phyloP scores from a whole-genome alignment of 208 protist genomes.

The Wallacemonas sp. region DNA sequence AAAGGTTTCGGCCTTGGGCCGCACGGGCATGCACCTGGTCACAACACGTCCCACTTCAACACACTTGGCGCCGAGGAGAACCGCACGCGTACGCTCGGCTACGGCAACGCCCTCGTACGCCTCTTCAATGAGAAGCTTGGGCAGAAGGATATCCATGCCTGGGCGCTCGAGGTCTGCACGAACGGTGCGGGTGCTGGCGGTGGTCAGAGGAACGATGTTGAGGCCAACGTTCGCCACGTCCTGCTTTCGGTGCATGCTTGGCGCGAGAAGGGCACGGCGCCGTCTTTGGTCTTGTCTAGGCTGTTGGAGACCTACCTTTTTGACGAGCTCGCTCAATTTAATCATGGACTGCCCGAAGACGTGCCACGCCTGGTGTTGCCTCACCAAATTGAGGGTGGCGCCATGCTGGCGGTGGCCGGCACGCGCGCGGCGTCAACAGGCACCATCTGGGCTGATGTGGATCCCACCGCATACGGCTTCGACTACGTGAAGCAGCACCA shows the following conservation, averaged over 20 bases:
- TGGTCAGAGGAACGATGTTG: constrained; percentile 24
- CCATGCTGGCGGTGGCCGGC: neutral
- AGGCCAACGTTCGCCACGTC: constrained; percentile 57
- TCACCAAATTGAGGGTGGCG: constrained; percentile 4
- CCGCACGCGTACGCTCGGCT: constrained; percentile 55
- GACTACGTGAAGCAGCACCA: constrained; percentile 39
- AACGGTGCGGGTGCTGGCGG: neutral
- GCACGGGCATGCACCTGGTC: constrained; percentile 69
- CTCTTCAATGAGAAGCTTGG: constrained; percentile 84
- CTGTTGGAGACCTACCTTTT: constrained; percentile 68
- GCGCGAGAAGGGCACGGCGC: constrained; percentile 67
- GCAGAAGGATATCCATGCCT: constrained; percentile 55
- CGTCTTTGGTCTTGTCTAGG: constrained; percentile 59
- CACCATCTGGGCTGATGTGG: constrained; percentile 70
- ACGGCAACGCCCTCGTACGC: constrained; percentile 65
- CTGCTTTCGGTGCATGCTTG: constrained; percentile 84
- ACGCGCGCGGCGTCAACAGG: constrained; percentile 17
- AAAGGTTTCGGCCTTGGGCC: constrained; percentile 88
- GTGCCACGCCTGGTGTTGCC: constrained; percentile 60
- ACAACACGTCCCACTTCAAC: constrained; percentile 64
- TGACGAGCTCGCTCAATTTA: constrained; percentile 74
- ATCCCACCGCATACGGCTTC: constrained; percentile 56
- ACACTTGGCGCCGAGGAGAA: constrained; percentile 56
- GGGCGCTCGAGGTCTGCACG: constrained; percentile 60
- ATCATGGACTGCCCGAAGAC: constrained; percentile 57